Percentiles rank a stretch among this genome's conserved stretches.
Evolutionary conservation across 192 early-diverging fungal genomes (phyloP).

Genomic region (Geosiphon pyriformis): DNA sequence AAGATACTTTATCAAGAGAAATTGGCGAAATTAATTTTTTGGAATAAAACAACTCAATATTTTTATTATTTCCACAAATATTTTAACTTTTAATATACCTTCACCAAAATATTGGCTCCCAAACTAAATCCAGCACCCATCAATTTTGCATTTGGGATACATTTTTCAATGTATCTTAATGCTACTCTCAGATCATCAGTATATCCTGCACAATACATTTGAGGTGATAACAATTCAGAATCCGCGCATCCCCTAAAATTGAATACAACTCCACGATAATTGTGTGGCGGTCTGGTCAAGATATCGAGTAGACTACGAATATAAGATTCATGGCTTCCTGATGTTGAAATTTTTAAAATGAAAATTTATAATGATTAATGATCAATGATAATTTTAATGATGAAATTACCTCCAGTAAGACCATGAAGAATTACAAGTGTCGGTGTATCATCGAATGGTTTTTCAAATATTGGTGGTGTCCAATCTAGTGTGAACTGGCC

Average conservation of each 20-base stretch:
- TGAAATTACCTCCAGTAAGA: constrained; percentile 68
- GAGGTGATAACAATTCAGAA: constrained; percentile 67
- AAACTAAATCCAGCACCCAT: constrained; percentile 86
- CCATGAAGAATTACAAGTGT: constrained; percentile 84
- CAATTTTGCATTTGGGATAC: constrained; percentile 57
- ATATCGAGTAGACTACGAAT: constrained; percentile 66
- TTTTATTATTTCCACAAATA: too few relatives aligned
- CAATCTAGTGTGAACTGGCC: constrained; percentile 87
- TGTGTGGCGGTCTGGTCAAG: constrained; percentile 51
- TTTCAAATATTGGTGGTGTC: constrained; percentile 54
- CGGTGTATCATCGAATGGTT: constrained; percentile 58
- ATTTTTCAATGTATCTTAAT: constrained; percentile 48
- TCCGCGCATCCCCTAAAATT: constrained; percentile 89
- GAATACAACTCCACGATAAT: constrained; percentile 74
- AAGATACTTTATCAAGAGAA: constrained; percentile 50
- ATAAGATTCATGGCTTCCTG: constrained; percentile 76
- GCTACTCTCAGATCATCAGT: constrained; percentile 74
- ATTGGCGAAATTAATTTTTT: background rate
- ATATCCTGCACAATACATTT: constrained; percentile 76
- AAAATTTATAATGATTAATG: too few relatives aligned
- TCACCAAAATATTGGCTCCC: constrained; percentile 88
- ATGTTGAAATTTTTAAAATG: background rate
- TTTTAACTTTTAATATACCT: constrained; percentile 37
- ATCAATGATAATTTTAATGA: background rate
- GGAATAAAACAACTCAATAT: background rate